A percentile compares a stretch with the other conserved stretches of the same genome.
These are phyloP conservation scores for Neonectria ditissima DNA, from an alignment of 2,329 filamentous ascomycete genomes.

Conservation along the genomic window DNA sequence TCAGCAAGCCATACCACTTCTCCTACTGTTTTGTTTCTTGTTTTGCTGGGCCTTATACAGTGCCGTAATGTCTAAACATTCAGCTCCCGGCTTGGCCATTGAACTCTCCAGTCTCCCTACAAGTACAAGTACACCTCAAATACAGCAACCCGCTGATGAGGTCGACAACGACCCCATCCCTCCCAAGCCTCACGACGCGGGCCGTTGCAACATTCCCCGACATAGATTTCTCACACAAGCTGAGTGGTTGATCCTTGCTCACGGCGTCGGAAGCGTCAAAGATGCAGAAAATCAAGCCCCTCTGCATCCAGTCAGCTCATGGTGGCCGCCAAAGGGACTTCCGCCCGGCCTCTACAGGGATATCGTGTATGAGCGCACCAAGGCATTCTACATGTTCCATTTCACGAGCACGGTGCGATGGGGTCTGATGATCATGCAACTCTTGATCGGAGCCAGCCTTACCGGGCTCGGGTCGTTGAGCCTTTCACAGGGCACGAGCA, in stretches of 20 bases:
- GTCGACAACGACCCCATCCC: not conserved
- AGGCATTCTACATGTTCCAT: conserved; percentile 60
- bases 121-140: not conserved
- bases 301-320: conserved; percentile 55
- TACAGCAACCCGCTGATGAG: not conserved
- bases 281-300: conserved; percentile 58
- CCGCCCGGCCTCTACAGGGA: conserved; percentile 63
- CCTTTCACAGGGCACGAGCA: conserved; percentile 51
- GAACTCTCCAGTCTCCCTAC: not conserved
- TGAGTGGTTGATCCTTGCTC: conserved; percentile 62
- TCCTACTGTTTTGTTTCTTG: not conserved
- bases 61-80: conserved; percentile 3
- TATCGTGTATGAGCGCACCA: conserved; percentile 57
- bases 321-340: conserved; percentile 62
- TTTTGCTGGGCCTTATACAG: not conserved
- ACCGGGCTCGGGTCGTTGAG: conserved; percentile 63
- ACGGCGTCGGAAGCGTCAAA: conserved; percentile 59
- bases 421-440: conserved; percentile 61
- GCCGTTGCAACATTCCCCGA: conserved; percentile 7
- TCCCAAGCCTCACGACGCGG: not conserved
- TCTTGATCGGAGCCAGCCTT: conserved; percentile 61
- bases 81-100: not conserved
- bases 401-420: conserved; percentile 57
- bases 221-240: conserved; percentile 56
- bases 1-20: conserved; percentile 1